Evolutionary conservation across 352 stramenopile genomes (phyloP), one percentile per base, ranked within the genome.

Genomic region (Pythium phragmiticola): DNA sequence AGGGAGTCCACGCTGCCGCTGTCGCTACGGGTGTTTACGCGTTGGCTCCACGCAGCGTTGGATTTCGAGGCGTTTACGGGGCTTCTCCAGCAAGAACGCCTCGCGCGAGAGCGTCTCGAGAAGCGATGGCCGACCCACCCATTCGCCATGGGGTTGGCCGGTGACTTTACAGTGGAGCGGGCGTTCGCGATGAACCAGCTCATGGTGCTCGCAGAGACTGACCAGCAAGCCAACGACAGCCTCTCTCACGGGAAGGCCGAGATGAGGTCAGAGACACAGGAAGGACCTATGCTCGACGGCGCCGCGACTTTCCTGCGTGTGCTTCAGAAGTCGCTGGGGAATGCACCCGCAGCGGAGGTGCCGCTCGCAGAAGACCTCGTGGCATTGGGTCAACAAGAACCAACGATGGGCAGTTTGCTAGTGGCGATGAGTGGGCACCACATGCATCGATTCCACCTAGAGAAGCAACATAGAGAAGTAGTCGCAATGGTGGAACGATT

Each of bases 331-430:
- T 9, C 30, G 2, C 60, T 53, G 11, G 21, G 19, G 12, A n/a
- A 7, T 49, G 36, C 30, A 41, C 6, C 13, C 0, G 13, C 16
- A 28, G 41, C 13, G 16, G 21, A 26, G 16, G 33, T 58, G 4
- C 58, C 45, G 21, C 54, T 62, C 0, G 63, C 66, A 16, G 57
- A 70, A 28, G 68, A 70, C 11, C 57, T 84, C 17, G 70, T 61
- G 37, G 59, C 60, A 19, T 28, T 70, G n/a, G 72, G 71, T 26
- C 37, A 77, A 9, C 54, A 62, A 13, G 74, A 82, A 14, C 70
- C 77, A 41, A 50, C 64, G 0, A 55, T 83, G 16, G 70, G 65
- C 11, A 78, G 77, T 39, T 8, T 83, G 23, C 57, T 85, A 36
- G 50, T 54, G 34, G 53, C 19, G 11, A 11, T 76, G 36, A 72